A percentile compares a stretch with the other conserved stretches of the same genome.
These are phyloP conservation scores for Penicillium sp. DNA, from an alignment of 2,329 filamentous ascomycete genomes.

Conservation along the genomic window DNA sequence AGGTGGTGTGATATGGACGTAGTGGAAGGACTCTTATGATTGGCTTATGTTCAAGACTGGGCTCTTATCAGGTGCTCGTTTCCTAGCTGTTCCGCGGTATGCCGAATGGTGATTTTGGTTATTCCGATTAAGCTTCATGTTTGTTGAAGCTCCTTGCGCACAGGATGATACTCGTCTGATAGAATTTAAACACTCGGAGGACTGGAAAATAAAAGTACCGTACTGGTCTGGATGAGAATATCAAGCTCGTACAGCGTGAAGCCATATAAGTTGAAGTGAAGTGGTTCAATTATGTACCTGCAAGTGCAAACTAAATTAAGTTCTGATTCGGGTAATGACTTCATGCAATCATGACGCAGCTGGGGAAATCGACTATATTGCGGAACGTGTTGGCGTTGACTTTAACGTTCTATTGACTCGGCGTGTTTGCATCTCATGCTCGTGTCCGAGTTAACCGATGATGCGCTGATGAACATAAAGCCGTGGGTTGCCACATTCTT, in stretches of 20 bases:
- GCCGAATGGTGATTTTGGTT: neutral
- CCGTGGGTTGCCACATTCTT: neutral
- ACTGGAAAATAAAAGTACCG: neutral
- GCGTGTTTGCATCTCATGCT: conserved; percentile 12
- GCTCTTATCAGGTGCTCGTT: neutral
- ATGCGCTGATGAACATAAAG: neutral
- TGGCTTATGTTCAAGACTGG: neutral
- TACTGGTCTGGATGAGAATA: neutral
- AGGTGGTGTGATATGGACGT: neutral
- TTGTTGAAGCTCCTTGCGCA: no score
- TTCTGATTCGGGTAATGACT: conserved; percentile 15
- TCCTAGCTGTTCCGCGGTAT: neutral
- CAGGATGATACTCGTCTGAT: no score
- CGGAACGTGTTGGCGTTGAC: neutral
- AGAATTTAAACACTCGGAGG: neutral
- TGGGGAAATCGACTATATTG: conserved; percentile 19
- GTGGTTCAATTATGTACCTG: neutral
- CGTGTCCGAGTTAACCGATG: neutral
- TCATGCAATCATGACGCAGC: conserved; percentile 34
- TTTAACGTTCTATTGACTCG: neutral
- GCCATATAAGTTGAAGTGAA: neutral
- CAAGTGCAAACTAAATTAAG: neutral
- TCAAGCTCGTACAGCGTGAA: neutral
- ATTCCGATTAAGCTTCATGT: no score
- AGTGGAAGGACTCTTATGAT: neutral